Conservation (phyloP, 345 rosid genomes). For the Toxicodendron radicans region DNA sequence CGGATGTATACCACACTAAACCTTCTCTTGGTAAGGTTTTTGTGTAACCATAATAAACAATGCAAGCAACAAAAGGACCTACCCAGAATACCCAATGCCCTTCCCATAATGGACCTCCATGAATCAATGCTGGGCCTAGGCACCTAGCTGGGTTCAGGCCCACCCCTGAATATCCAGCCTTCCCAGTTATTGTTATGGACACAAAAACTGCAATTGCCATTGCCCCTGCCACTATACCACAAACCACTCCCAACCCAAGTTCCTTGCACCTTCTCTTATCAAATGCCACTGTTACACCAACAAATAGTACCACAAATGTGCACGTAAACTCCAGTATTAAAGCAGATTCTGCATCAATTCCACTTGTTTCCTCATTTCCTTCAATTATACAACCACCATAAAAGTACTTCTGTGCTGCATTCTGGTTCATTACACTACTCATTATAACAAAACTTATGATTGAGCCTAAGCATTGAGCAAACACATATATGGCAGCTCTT, state of each 20-base stretch:
- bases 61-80: slow-evolving; percentile 40
- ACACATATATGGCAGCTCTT: slow-evolving; percentile 40
- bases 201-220: slow-evolving; percentile 35
- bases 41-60: slow-evolving; percentile 28
- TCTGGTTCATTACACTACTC: slow-evolving; percentile 31
- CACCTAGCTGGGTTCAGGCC: slow-evolving; percentile 56
- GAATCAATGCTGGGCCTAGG: slow-evolving; percentile 43
- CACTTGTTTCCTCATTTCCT: slow-evolving; percentile 17
- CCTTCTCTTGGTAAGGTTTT: slow-evolving; percentile 25
- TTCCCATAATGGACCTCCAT: slow-evolving; percentile 46
- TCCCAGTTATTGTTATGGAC: slow-evolving; percentile 36
- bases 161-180: slow-evolving; percentile 36
- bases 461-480: slow-evolving; percentile 51
- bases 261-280: slow-evolving; percentile 40
- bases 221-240: slow-evolving; percentile 33
- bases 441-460: slow-evolving; percentile 28
- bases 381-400: slow-evolving; percentile 52
- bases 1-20: not conserved
- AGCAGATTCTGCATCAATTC: slow-evolving; percentile 25
- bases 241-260: slow-evolving; percentile 31
- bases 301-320: slow-evolving; percentile 41
- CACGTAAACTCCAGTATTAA: slow-evolving; percentile 43
- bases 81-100: slow-evolving; percentile 59
- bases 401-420: slow-evolving; percentile 28
- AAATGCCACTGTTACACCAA: slow-evolving; percentile 43